Evolutionary conservation across 257 asterid genomes (phyloP).

Genomic region (Fraxinus excelsior): DNA sequence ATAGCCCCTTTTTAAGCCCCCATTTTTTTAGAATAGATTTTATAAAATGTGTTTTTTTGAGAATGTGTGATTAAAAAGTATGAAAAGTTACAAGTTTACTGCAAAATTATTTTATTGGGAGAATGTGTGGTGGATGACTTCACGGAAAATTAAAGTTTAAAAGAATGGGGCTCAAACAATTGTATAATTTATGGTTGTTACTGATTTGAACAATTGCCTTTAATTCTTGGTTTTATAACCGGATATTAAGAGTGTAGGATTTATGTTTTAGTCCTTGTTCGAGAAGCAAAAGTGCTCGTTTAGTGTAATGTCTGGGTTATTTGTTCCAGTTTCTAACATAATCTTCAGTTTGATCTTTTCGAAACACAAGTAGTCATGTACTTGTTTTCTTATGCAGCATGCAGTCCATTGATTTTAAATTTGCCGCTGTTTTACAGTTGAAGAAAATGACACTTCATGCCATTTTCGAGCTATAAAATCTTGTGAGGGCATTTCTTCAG

Average conservation of each 20-base stretch:
- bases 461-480: conserved; percentile 33
- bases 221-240: neutral
- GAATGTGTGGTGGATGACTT: too few species aligned
- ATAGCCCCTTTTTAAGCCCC: too few species aligned
- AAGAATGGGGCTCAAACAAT: too few species aligned
- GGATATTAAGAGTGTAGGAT: neutral
- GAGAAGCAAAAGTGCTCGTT: neutral
- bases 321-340: neutral
- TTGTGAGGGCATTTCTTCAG: conserved; percentile 29
- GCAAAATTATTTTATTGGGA: too few species aligned
- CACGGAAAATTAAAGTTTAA: too few species aligned
- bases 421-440: conserved; percentile 45
- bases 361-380: neutral
- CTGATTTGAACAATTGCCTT: neutral
- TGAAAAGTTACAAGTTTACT: too few species aligned
- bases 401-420: neutral
- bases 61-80: too few species aligned
- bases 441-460: conserved; percentile 73
- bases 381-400: neutral
- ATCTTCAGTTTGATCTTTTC: neutral
- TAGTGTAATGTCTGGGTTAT: neutral
- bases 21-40: too few species aligned
- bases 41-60: too few species aligned
- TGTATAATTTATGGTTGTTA: neutral
- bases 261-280: neutral